These are phyloP conservation scores for Hypholoma fasciculare DNA, from an alignment of 768 basidiomycete genomes.

Conservation along the genomic window DNA sequence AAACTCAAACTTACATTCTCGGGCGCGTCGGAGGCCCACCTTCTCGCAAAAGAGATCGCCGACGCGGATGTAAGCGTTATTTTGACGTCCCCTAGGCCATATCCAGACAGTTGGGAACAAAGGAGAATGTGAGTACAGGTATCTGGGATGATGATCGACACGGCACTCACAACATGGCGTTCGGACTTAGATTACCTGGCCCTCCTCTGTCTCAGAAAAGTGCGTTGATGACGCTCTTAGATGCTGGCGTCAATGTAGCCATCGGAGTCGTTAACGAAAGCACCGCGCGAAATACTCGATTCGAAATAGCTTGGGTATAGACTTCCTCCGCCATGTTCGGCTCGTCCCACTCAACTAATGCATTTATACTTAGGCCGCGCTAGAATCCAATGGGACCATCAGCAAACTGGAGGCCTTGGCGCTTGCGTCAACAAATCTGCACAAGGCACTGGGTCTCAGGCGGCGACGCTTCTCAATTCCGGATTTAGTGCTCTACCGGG, in stretches of 20 bases:
- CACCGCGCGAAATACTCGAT: slow-evolving; percentile 66
- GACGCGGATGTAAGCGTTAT: slow-evolving; percentile 71
- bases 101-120: slow-evolving; percentile 64
- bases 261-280: slow-evolving; percentile 60
- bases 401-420: slow-evolving; percentile 36
- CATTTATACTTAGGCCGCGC: slow-evolving; percentile 20
- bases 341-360: neutral
- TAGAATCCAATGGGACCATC: slow-evolving; percentile 39
- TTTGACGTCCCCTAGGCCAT: slow-evolving; percentile 60
- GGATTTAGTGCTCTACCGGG: slow-evolving; percentile 42
- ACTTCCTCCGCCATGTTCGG: slow-evolving; percentile 5
- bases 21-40: slow-evolving; percentile 61
- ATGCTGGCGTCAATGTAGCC: slow-evolving; percentile 63
- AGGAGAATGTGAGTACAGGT: slow-evolving; percentile 52
- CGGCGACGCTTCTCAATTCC: slow-evolving; percentile 14
- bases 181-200: slow-evolving; percentile 55
- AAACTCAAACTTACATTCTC: slow-evolving; percentile 48
- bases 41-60: slow-evolving; percentile 64
- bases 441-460: slow-evolving; percentile 39
- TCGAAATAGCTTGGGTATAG: slow-evolving; percentile 59
- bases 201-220: slow-evolving; percentile 64
- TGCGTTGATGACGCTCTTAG: slow-evolving; percentile 51
- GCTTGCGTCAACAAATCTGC: slow-evolving; percentile 42
- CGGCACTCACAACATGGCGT: neutral
- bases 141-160: neutral